Evolutionary conservation across 2,329 filamentous ascomycete genomes (phyloP).

Genomic region (Neonectria sp.): DNA sequence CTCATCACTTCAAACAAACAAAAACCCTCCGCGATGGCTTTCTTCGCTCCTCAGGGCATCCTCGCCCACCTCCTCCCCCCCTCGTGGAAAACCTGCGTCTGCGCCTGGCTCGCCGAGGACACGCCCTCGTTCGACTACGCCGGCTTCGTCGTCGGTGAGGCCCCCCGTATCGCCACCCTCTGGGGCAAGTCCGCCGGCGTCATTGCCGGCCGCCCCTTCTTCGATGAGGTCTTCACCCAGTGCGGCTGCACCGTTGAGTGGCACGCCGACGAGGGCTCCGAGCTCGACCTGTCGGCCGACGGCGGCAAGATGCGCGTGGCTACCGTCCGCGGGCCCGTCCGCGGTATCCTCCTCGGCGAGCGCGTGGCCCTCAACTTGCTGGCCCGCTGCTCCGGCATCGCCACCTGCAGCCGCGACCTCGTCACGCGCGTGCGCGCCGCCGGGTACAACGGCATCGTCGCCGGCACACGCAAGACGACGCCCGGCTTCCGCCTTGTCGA

Average conservation of each 20-base stretch:
- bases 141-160: constrained; percentile 92
- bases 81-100: constrained; percentile 86
- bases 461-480: constrained; percentile 96
- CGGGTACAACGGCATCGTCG: constrained; percentile 88
- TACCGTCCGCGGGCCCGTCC: constrained; percentile 87
- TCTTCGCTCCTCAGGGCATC: constrained; percentile 54
- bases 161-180: constrained; percentile 73
- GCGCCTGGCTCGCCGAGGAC: constrained; percentile 94
- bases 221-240: constrained; percentile 93
- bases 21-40: constrained; percentile 30
- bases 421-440: constrained; percentile 70
- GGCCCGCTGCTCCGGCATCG: constrained; percentile 91
- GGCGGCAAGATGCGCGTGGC: constrained; percentile 74
- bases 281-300: constrained; percentile 72
- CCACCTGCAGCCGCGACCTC: constrained; percentile 75
- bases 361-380: constrained; percentile 93
- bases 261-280: constrained; percentile 83
- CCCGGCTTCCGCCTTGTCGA: constrained; percentile 96
- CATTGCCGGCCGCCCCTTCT: constrained; percentile 93
- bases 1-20: neutral
- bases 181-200: constrained; percentile 83
- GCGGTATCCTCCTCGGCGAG: constrained; percentile 89
- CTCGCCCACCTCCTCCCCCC: constrained; percentile 83
- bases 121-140: constrained; percentile 97
- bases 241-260: constrained; percentile 93